These are phyloP conservation scores for Sugiyamaella marilandica DNA, from an alignment of 805 yeast species.

Conservation along the genomic window DNA sequence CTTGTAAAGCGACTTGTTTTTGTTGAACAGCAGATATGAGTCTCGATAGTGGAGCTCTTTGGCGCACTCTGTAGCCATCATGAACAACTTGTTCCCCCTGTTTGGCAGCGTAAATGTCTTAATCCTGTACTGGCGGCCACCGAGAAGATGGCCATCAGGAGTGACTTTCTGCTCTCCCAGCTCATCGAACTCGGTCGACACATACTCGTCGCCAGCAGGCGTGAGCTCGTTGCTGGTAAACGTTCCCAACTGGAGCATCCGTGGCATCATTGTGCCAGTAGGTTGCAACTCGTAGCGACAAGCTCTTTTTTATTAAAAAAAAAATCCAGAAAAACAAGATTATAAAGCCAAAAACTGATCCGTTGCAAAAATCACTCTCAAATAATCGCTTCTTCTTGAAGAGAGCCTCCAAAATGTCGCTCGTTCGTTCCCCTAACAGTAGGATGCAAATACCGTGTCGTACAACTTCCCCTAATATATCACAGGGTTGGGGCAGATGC, in stretches of 20 bases:
- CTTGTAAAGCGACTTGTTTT: slow-evolving; percentile 37
- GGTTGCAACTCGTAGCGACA: background rate
- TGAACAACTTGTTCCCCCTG: slow-evolving; percentile 34
- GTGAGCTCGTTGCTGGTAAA: slow-evolving; percentile 21
- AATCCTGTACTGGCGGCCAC: slow-evolving; percentile 39
- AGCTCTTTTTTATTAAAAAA: too few relatives aligned
- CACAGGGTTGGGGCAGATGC: too few relatives aligned
- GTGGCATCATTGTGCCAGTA: background rate
- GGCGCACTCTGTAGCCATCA: slow-evolving; percentile 40
- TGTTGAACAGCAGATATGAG: slow-evolving; percentile 48
- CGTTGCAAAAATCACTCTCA: too few relatives aligned
- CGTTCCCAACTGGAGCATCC: slow-evolving; percentile 22
- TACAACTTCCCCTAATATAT: too few relatives aligned
- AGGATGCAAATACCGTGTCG: too few relatives aligned
- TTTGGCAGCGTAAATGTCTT: slow-evolving; percentile 40
- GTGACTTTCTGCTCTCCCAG: slow-evolving; percentile 44
- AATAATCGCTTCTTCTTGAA: too few relatives aligned
- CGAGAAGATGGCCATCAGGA: slow-evolving; percentile 36
- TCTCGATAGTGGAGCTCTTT: slow-evolving; percentile 44
- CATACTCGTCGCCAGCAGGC: slow-evolving; percentile 33
- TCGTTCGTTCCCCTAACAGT: too few relatives aligned
- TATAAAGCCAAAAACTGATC: too few relatives aligned
- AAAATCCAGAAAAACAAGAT: too few relatives aligned
- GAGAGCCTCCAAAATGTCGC: too few relatives aligned
- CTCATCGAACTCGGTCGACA: slow-evolving; percentile 33